phyloP scores from a whole-genome alignment of 1,284 basidiomycete genomes.

The Ceratobasidium sp. region DNA sequence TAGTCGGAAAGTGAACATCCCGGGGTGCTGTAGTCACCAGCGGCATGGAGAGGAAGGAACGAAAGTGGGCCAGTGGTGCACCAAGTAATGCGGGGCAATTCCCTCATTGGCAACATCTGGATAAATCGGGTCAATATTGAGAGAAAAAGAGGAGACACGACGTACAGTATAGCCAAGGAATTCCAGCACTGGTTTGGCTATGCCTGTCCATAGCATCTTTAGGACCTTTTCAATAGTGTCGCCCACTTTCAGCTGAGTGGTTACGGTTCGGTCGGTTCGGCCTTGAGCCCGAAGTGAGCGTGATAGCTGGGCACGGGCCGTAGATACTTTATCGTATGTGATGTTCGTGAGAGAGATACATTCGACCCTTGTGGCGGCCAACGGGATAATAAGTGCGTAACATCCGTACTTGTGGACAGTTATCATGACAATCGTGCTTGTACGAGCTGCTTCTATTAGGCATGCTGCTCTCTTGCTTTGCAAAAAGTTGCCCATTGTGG shows the following conservation, averaged over 20 bases:
- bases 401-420: neutral
- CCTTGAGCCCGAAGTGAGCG: neutral
- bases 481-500: neutral
- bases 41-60: conserved; percentile 61
- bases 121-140: neutral
- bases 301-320: neutral
- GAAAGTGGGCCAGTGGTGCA: conserved; percentile 59
- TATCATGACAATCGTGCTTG: neutral
- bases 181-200: neutral
- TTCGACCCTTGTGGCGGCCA: neutral
- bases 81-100: conserved; percentile 62
- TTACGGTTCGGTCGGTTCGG: neutral
- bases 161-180: conserved; percentile 47
- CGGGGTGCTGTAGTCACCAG: conserved; percentile 52
- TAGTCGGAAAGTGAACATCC: conserved; percentile 52
- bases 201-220: neutral
- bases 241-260: neutral
- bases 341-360: neutral
- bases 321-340: neutral
- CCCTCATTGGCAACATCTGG: conserved; percentile 32
- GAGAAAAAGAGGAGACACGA: neutral
- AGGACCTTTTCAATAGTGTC: conserved; percentile 1
- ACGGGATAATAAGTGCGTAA: neutral
- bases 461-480: neutral
- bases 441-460: neutral